Evolutionary conservation across 768 basidiomycete genomes (phyloP).

Genomic region (Phaeotremella fagi): DNA sequence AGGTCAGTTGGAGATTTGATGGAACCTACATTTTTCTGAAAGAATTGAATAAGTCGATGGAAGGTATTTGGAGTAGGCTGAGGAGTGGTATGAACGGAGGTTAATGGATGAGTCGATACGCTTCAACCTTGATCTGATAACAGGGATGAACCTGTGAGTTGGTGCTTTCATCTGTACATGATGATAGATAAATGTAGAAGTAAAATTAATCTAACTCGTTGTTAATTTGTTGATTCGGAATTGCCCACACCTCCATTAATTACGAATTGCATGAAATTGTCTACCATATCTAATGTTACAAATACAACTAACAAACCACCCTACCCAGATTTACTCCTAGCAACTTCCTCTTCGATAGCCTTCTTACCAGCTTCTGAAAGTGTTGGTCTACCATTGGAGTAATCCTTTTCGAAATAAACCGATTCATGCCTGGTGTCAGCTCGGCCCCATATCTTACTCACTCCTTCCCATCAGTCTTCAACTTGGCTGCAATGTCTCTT

Average conservation of each 20-base stretch:
- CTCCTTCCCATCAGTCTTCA: slow-evolving; percentile 73
- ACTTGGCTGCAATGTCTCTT: slow-evolving; percentile 78
- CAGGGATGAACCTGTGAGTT: too few species aligned
- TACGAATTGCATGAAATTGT: too few species aligned
- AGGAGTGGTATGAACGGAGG: background rate
- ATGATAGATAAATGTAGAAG: too few species aligned
- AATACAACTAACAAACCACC: background rate
- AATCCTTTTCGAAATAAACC: slow-evolving; percentile 67
- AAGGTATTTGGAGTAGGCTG: background rate
- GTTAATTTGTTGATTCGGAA: too few species aligned
- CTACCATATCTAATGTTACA: too few species aligned
- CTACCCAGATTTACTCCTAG: background rate
- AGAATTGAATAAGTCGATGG: background rate
- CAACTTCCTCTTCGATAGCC: slow-evolving; percentile 67
- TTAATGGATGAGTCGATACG: background rate
- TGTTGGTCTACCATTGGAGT: slow-evolving; percentile 61
- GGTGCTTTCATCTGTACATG: too few species aligned
- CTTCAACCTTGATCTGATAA: too few species aligned
- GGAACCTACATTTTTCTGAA: background rate
- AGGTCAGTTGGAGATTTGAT: background rate
- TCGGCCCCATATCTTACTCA: slow-evolving; percentile 53
- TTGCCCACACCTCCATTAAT: too few species aligned
- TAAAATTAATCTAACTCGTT: too few species aligned
- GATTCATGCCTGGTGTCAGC: slow-evolving; percentile 55
- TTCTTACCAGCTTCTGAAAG: slow-evolving; percentile 66